Conservation (phyloP, 2,329 filamentous ascomycete genomes). For the Phialophora macrospora region DNA sequence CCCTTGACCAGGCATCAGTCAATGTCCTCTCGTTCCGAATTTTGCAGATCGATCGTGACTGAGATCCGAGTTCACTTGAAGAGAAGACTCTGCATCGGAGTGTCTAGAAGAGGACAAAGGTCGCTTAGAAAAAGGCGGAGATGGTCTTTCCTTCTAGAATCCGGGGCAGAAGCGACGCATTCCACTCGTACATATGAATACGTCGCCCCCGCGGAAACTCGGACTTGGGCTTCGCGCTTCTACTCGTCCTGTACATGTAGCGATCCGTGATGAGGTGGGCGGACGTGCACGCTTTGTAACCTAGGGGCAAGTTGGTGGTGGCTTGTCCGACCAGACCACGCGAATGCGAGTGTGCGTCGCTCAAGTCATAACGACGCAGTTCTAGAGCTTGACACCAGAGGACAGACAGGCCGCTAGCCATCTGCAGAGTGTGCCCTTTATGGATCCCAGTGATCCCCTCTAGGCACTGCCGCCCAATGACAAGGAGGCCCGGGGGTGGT, state of each 20-base stretch:
- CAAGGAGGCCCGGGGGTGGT: neutral
- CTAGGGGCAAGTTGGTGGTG: neutral
- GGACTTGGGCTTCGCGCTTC: neutral
- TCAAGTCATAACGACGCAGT: neutral
- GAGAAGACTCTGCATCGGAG: too few species aligned
- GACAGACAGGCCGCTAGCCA: neutral
- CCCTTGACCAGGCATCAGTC: too few species aligned
- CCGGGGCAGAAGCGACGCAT: neutral
- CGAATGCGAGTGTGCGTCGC: neutral
- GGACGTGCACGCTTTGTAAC: neutral
- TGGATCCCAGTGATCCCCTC: constrained; percentile 7
- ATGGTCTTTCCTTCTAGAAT: neutral
- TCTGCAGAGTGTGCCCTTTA: constrained; percentile 17
- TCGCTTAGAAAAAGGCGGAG: neutral
- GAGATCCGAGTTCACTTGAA: neutral
- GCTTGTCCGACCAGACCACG: neutral
- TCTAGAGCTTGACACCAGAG: too few species aligned
- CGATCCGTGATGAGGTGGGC: neutral
- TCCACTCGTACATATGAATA: neutral
- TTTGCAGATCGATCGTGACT: too few species aligned
- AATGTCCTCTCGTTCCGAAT: too few species aligned
- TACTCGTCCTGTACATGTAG: neutral
- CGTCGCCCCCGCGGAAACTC: neutral
- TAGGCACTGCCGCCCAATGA: constrained; percentile 4
- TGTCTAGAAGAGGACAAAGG: neutral